phyloP scores from a whole-genome alignment of 306 rosid species.

The Dryas drummondii region DNA sequence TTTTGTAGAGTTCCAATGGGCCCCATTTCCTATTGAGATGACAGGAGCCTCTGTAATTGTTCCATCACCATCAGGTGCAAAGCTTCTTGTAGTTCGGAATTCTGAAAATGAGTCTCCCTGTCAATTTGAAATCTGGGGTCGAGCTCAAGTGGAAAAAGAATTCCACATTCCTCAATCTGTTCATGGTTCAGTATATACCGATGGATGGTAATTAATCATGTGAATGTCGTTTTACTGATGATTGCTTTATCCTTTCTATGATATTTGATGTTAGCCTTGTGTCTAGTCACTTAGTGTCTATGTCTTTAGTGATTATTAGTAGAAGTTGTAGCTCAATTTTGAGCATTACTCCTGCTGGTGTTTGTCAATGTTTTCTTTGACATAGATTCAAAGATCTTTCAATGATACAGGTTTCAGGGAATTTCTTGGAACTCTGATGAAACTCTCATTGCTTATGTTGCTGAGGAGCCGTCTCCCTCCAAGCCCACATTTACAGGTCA shows the following conservation, averaged over 20 bases:
- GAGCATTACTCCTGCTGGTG: conserved; percentile 1
- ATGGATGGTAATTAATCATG: conserved; percentile 56
- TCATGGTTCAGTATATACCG: conserved; percentile 74
- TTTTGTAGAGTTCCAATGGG: conserved; percentile 59
- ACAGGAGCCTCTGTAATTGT: conserved; percentile 53
- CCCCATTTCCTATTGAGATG: conserved; percentile 79
- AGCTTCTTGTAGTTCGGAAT: conserved; percentile 64
- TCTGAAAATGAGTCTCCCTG: conserved; percentile 52
- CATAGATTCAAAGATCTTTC: conserved; percentile 16
- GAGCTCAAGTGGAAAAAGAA: conserved; percentile 65
- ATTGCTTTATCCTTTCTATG: not conserved
- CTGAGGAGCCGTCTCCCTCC: conserved; percentile 68
- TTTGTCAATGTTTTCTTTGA: not conserved
- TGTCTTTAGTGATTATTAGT: conserved; percentile 10
- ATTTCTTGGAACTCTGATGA: conserved; percentile 82
- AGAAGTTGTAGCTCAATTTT: not conserved
- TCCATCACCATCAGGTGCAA: conserved; percentile 80
- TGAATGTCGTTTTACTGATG: not conserved
- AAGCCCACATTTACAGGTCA: conserved; percentile 58
- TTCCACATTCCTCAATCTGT: conserved; percentile 63
- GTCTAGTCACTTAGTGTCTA: not conserved
- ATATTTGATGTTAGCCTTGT: conserved; percentile 14
- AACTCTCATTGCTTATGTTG: conserved; percentile 70
- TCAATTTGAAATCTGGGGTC: conserved; percentile 69
- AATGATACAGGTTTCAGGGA: conserved; percentile 73